Percentiles rank a stretch among this genome's conserved stretches.
Evolutionary conservation across 108 stramenopile genomes (phyloP).

Genomic region (Nannochloropsis salina): DNA sequence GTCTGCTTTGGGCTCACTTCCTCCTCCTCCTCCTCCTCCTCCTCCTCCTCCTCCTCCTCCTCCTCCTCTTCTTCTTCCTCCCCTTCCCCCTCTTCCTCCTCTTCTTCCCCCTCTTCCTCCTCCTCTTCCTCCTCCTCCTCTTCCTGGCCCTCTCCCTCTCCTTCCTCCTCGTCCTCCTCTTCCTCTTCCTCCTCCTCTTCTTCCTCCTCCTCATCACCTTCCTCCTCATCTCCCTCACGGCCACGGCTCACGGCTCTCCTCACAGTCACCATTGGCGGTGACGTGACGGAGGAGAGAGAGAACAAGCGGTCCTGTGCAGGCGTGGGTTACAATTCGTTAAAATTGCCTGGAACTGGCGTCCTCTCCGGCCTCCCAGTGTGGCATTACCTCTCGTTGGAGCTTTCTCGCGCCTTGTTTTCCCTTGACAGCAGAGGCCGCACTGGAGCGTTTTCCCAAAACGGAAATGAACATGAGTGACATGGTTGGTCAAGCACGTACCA

Average conservation of each 20-base stretch:
- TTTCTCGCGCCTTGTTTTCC: no score
- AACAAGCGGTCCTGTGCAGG: background rate
- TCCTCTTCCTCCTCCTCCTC: background rate
- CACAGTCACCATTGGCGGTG: background rate
- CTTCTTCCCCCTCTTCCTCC: background rate
- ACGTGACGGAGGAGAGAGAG: background rate
- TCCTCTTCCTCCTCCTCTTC: background rate
- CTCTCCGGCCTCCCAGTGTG: no score
- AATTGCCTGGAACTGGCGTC: no score
- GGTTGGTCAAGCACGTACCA: no score
- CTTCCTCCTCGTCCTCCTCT: background rate
- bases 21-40: background rate
- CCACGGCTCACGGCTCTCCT: background rate
- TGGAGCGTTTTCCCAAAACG: no score
- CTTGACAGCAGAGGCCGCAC: no score
- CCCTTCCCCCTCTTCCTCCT: background rate
- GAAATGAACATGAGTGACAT: no score
- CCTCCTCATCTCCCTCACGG: background rate
- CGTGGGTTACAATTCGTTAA: no score
- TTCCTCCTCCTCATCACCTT: background rate
- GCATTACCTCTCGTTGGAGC: no score
- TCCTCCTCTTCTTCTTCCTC: background rate
- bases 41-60: background rate
- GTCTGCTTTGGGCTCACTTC: background rate
- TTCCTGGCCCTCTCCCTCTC: background rate